Base-by-base conservation (phyloP, 140 eudicot genomes). In the Anethum foeniculum region DNA sequence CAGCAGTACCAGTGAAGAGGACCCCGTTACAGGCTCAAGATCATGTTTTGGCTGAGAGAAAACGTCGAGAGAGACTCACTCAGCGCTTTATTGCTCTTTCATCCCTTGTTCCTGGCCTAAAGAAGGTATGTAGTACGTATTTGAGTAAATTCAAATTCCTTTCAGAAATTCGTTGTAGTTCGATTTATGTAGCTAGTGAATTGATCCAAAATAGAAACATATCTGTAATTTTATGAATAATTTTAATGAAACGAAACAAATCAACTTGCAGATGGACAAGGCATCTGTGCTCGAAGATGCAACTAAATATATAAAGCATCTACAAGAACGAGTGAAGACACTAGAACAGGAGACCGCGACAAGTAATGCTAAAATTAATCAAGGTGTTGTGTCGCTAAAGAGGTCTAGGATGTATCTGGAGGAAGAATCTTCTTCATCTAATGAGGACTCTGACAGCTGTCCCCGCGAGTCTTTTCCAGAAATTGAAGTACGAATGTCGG, bases 221-320 rank as follows among this genome's bases (percentile, higher is more conserved):
- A 64, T 27, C 18, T 64, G 19, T 27, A 10, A 62, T 62, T 19
- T 21, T 19, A 21, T 54, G 27, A 25, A 54, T 23, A 1, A 56
- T 56, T 7, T 18, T 23, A 23, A 58, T 9, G 6, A n/a, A 58
- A 23, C 30, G 67, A 58, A 58, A 7, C 14, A n/a, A 67, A 67
- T 67, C 3, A 32, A 30, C 8, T 54, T 82, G 54, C 82, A 92
- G 96, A 76, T 88, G 87, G 96, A 92, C 81, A 92, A 90, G 79
- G 87, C 87, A 15, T 85, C 96, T 8, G 86, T 92, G 18, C 84
- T 92, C 62, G 93, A 85, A 85, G 96, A 88, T 67, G 93, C 96
- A 8, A 64, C 82, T 19, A 86, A 83, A 62, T 86, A 92, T 76
- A 77, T 92, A 83, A 88, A 82, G 71, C 82, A 92, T 11, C 90